phyloP scores from a whole-genome alignment of 2,329 filamentous ascomycete genomes.

The Graphiopsis chlorocephala region DNA sequence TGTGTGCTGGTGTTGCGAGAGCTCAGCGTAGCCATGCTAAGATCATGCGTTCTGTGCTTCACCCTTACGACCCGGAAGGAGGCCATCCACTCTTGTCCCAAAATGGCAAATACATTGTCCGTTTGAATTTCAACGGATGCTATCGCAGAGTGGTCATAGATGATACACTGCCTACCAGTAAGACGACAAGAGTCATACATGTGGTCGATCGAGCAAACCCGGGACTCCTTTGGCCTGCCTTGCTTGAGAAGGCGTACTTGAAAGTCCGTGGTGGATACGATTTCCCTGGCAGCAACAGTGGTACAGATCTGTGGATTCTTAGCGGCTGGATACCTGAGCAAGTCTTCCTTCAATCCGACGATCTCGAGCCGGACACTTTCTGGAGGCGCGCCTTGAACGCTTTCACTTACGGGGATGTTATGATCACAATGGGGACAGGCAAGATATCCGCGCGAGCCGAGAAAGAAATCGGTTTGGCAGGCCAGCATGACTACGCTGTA shows the following conservation, averaged over 20 bases:
- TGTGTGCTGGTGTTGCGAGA: slow-evolving; percentile 76
- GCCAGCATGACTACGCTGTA: slow-evolving; percentile 92
- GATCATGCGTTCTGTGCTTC: slow-evolving; percentile 70
- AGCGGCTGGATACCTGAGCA: slow-evolving; percentile 98
- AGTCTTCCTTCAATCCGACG: slow-evolving; percentile 82
- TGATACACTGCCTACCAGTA: slow-evolving; percentile 78
- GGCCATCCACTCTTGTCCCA: slow-evolving; percentile 62
- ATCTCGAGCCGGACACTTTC: slow-evolving; percentile 69
- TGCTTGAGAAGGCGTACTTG: slow-evolving; percentile 93
- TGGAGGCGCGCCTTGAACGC: slow-evolving; percentile 76
- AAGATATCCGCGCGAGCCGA: slow-evolving; percentile 75
- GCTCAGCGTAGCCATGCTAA: slow-evolving; percentile 67
- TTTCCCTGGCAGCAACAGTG: slow-evolving; percentile 95
- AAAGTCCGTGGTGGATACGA: slow-evolving; percentile 96
- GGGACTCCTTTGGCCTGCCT: slow-evolving; percentile 80
- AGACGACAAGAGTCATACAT: slow-evolving; percentile 71
- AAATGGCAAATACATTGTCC: slow-evolving; percentile 86
- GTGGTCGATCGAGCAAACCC: slow-evolving; percentile 84
- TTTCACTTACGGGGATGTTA: slow-evolving; percentile 74
- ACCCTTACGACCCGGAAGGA: slow-evolving; percentile 65
- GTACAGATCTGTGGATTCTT: slow-evolving; percentile 87
- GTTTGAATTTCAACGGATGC: slow-evolving; percentile 95
- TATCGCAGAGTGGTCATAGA: slow-evolving; percentile 85
- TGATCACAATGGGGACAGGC: slow-evolving; percentile 88
- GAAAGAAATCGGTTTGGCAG: slow-evolving; percentile 73